Evolutionary conservation across 2,329 filamentous ascomycete species (phyloP).

Genomic region (Epichloe bromicola): DNA sequence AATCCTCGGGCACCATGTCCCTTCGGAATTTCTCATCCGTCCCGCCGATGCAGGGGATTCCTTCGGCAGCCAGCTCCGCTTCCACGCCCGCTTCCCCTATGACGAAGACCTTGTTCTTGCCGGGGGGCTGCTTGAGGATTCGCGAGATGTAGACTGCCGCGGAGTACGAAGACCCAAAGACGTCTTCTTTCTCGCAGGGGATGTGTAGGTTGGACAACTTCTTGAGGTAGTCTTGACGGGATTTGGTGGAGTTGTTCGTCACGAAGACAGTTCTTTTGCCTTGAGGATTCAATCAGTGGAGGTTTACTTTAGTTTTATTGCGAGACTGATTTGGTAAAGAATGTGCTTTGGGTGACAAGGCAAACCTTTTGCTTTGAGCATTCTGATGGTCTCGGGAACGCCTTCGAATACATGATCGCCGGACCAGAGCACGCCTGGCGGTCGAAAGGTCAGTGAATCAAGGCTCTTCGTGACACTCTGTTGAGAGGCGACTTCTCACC

Average conservation of each 20-base stretch:
- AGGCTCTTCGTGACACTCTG: background rate
- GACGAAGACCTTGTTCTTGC: conserved; percentile 88
- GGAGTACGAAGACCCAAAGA: conserved; percentile 93
- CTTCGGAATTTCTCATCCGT: conserved; percentile 68
- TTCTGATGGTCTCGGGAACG: conserved; percentile 70
- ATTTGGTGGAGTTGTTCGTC: conserved; percentile 98
- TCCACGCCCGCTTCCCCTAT: conserved; percentile 88
- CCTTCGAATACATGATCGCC: conserved; percentile 81
- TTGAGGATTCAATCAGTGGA: conserved; percentile 20
- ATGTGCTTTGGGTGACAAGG: too few relatives aligned
- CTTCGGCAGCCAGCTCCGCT: conserved; percentile 70
- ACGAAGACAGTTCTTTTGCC: conserved; percentile 92
- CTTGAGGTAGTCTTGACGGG: conserved; percentile 79
- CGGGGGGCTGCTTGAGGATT: conserved; percentile 65
- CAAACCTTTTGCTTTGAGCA: conserved; percentile 68
- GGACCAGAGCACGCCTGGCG: conserved; percentile 82
- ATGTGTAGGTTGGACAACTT: conserved; percentile 79
- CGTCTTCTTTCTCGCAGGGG: conserved; percentile 68
- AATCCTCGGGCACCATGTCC: conserved; percentile 72
- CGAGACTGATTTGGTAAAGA: too few relatives aligned
- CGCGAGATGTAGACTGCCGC: conserved; percentile 90
- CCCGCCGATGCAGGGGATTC: conserved; percentile 68
- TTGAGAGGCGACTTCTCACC: conserved; percentile 38
- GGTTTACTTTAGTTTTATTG: background rate
- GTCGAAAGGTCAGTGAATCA: conserved; percentile 6